Percentiles rank a stretch among this genome's conserved stretches.
Evolutionary conservation across 257 asterid species (phyloP).

Genomic region (Dorcoceras hygrometricum): DNA sequence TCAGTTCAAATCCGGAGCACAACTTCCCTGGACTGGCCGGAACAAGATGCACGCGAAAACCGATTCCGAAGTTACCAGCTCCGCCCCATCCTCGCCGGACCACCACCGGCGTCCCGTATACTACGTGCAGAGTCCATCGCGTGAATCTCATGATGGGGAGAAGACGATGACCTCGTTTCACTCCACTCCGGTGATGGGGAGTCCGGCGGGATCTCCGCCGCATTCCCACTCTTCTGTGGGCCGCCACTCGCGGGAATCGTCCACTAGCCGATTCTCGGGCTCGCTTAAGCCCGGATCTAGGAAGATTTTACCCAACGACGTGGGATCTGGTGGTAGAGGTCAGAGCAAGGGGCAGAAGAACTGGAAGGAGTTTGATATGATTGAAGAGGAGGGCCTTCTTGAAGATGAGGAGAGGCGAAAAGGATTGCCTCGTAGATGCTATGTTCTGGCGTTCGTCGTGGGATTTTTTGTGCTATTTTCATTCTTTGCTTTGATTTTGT

Average conservation of each 20-base stretch:
- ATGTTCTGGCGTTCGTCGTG: constrained; percentile 53
- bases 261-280: constrained; percentile 82
- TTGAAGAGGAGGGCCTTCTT: constrained; percentile 76
- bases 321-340: constrained; percentile 49
- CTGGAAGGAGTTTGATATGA: constrained; percentile 59
- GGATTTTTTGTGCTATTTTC: constrained; percentile 61
- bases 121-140: constrained; percentile 90
- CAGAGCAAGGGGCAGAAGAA: constrained; percentile 42
- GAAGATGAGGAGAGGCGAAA: constrained; percentile 45
- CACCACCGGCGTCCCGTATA: constrained; percentile 62
- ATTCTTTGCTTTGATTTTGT: constrained; percentile 59
- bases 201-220: constrained; percentile 80
- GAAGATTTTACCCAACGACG: constrained; percentile 64
- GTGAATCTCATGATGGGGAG: constrained; percentile 89
- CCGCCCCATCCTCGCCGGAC: constrained; percentile 92
- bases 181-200: constrained; percentile 62
- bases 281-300: constrained; percentile 77
- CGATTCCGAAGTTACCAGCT: constrained; percentile 73
- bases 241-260: constrained; percentile 83
- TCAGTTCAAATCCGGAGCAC: not conserved
- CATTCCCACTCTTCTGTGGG: constrained; percentile 82
- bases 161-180: constrained; percentile 78
- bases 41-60: constrained; percentile 73
- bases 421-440: constrained; percentile 55
- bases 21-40: constrained; percentile 3